Evolutionary conservation across 257 asterid species (phyloP), one percentile per base, ranked within the genome.

Genomic region (Nicotiana knightiana): DNA sequence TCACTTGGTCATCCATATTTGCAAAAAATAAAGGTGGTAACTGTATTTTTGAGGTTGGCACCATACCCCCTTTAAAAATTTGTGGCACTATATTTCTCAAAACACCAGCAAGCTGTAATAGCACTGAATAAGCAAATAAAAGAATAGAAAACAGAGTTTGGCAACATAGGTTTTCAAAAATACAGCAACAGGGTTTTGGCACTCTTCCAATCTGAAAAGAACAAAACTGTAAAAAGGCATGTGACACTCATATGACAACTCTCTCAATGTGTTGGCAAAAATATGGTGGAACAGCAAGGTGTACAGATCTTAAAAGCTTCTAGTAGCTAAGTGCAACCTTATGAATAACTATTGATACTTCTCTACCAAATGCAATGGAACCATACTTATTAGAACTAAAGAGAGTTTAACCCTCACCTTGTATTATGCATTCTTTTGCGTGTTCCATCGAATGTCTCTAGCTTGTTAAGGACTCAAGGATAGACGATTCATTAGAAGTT

Each of bases 401-500:
- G 39, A 73, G 39, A 48, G 9, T 7, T 12, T 48, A 48, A 5
- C 78, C 78, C 79, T 73, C 61, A 73, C 79, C 79, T 48, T 13
- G 62, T 73, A 73, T 73, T 21, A 5, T 10, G 58, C 21, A 46
- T 39, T 39, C 48, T 39, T 39, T 39, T 39, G 61, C 3, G 4
- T 46, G 51, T 83, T 59, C 67, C 10, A 61, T 21, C 73, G 66
- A 78, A 59, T 57, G 24, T 18, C 62, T 64, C 58, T 64, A 81
- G 82, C 76, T 78, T 16, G 76, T 63, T 57, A 78, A 57, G 61
- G 87, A 57, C 3, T 46, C 81, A 65, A 73, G 21, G 13, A 39
- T 65, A 39, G 59, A 28, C 30, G 48, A 30, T n/a, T 76, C 83
- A 78, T 81, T 58, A 89, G 85, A 79, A 84, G 81, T 67, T 57